Evolutionary conservation across 805 yeast species (phyloP).

Genomic region (Nakazawaea sp.): DNA sequence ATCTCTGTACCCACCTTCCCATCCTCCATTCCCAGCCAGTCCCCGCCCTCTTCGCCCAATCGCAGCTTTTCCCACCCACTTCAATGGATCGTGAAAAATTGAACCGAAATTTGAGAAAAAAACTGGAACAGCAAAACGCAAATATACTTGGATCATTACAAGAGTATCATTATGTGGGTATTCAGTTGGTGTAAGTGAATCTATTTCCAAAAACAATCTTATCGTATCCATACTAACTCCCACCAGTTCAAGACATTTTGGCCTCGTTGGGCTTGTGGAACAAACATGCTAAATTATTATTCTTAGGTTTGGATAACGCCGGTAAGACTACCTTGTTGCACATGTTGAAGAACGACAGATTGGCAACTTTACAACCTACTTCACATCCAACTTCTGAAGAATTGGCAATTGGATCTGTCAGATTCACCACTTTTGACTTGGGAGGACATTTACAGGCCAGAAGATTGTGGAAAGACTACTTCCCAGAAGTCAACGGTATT

Average conservation of each 20-base stretch:
- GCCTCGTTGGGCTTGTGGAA: slow-evolving; percentile 81
- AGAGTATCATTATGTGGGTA: slow-evolving; percentile 10
- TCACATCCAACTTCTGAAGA: slow-evolving; percentile 99
- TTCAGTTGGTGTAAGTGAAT: slow-evolving; percentile 27
- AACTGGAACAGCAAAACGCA: too few relatives aligned
- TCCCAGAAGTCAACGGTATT: slow-evolving; percentile 98
- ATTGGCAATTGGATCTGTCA: slow-evolving; percentile 90
- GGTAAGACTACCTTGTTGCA: slow-evolving; percentile 90
- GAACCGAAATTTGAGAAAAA: too few relatives aligned
- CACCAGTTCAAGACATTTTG: slow-evolving; percentile 61
- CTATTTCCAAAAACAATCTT: neutral
- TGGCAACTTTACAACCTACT: slow-evolving; percentile 97
- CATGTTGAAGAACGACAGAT: slow-evolving; percentile 88
- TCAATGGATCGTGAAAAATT: too few relatives aligned
- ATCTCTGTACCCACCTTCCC: too few relatives aligned
- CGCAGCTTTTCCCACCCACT: too few relatives aligned
- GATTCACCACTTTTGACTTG: slow-evolving; percentile 95
- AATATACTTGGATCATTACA: too few relatives aligned
- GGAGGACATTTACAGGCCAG: slow-evolving; percentile 99
- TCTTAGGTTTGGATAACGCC: slow-evolving; percentile 95
- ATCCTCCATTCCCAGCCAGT: too few relatives aligned
- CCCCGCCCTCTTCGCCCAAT: too few relatives aligned
- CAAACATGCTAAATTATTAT: slow-evolving; percentile 93
- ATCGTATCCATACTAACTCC: neutral
- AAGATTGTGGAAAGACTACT: slow-evolving; percentile 98